Conservation (phyloP, 106 monocot genomes). For the Xerophyta viscosa region DNA sequence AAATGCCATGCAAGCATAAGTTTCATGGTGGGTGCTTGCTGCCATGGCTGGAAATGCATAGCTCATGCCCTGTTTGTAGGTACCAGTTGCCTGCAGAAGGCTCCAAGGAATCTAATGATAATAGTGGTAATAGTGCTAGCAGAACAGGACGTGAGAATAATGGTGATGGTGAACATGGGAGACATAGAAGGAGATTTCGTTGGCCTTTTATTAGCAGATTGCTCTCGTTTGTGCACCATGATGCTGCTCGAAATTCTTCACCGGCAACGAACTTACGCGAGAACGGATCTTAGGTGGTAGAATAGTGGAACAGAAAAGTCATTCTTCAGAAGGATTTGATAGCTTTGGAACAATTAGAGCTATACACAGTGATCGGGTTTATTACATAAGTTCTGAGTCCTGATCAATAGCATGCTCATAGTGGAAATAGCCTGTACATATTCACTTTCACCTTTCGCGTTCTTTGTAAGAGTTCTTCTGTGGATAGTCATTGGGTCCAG, state of each 20-base stretch:
- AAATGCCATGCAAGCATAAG: constrained; percentile 82
- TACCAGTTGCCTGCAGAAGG: constrained; percentile 39
- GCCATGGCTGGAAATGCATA: constrained; percentile 68
- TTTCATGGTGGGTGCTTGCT: constrained; percentile 75
- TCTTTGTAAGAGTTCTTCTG: no score
- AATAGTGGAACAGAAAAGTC: no score
- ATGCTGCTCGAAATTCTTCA: constrained; percentile 4
- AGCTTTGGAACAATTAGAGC: no score
- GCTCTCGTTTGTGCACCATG: constrained; percentile 14
- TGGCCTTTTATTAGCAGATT: constrained; percentile 25
- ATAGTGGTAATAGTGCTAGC: background rate
- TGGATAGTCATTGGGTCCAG: no score
- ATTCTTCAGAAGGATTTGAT: no score
- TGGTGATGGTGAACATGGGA: constrained; percentile 3
- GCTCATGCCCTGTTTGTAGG: constrained; percentile 81
- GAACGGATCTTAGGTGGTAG: background rate
- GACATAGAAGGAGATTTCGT: constrained; percentile 7
- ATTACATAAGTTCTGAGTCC: no score
- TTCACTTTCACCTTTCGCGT: no score
- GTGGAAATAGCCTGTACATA: no score
- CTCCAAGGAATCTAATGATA: constrained; percentile 13
- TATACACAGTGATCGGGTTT: no score
- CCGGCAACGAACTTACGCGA: background rate
- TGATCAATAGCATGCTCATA: no score
- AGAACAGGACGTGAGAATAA: background rate